These are phyloP conservation scores for Bruguiera hainesii DNA, from an alignment of 441 rosid species.

Conservation along the genomic window DNA sequence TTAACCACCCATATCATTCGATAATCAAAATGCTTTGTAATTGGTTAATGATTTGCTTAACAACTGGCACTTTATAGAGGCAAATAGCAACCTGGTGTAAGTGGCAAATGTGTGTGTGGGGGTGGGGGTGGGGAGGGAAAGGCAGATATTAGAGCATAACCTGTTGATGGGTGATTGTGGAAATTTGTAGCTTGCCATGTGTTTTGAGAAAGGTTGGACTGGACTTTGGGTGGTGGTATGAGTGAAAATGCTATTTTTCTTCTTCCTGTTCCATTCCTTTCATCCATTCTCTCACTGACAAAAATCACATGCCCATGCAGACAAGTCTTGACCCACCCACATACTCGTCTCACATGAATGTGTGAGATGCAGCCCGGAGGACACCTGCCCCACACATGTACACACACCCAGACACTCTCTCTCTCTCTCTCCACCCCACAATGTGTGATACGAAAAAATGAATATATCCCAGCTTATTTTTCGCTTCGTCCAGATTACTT, in stretches of 20 bases:
- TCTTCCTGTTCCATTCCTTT: constrained; percentile 9
- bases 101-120: not conserved
- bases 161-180: not conserved
- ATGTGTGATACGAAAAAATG: not conserved
- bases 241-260: not conserved
- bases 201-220: not conserved
- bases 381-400: constrained; percentile 33
- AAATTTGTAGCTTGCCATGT: constrained; percentile 2
- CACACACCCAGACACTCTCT: constrained; percentile 5
- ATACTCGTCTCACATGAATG: constrained; percentile 60
- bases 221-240: constrained; percentile 4
- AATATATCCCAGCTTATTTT: not conserved
- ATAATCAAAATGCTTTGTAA: not conserved
- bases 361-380: constrained; percentile 31
- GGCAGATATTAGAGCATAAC: too few species aligned
- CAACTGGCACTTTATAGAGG: not conserved
- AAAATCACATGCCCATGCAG: constrained; percentile 57
- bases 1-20: not conserved
- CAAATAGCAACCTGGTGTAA: not conserved
- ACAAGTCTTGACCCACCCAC: constrained; percentile 58
- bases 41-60: too few species aligned
- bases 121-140: too few species aligned
- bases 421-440: constrained; percentile 3
- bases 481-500: constrained; percentile 19
- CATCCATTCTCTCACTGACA: constrained; percentile 33